A percentile compares a stretch with the other conserved stretches of the same genome.
phyloP scores from a whole-genome alignment of 108 stramenopile genomes.

The Phaeodactylum tricornutum region DNA sequence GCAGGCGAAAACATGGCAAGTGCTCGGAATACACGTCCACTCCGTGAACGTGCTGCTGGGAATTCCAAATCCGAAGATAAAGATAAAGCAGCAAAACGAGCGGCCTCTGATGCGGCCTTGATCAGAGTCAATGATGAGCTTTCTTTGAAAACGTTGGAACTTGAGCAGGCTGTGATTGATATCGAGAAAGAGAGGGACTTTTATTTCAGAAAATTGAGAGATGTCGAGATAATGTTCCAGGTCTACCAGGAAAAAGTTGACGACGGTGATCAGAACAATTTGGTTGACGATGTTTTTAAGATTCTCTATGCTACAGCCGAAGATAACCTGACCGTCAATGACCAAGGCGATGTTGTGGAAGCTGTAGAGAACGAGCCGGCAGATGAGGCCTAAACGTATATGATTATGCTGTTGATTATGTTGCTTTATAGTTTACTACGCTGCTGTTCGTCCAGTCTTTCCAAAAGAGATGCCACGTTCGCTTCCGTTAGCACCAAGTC shows the following conservation, averaged over 20 bases:
- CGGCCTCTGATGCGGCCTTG: background rate
- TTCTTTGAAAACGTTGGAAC: slow-evolving; percentile 34
- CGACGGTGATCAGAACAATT: slow-evolving; percentile 20
- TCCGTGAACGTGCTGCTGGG: background rate
- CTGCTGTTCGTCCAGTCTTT: background rate
- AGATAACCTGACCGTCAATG: slow-evolving; percentile 37
- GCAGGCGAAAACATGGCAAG: background rate
- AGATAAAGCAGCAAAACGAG: too few relatives aligned
- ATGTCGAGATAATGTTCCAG: slow-evolving; percentile 89
- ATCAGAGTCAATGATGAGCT: slow-evolving; percentile 12
- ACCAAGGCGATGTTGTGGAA: slow-evolving; percentile 29
- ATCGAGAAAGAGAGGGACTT: slow-evolving; percentile 88
- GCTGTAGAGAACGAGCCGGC: background rate
- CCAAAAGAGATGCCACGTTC: slow-evolving; percentile 2
- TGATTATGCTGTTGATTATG: slow-evolving; percentile 3
- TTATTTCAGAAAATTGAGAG: slow-evolving; percentile 95
- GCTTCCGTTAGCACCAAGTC: too few relatives aligned
- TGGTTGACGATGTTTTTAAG: slow-evolving; percentile 71
- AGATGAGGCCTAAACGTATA: slow-evolving; percentile 1
- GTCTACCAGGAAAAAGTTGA: slow-evolving; percentile 64
- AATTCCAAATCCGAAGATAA: background rate
- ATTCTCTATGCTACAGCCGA: slow-evolving; percentile 59
- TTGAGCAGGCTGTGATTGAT: slow-evolving; percentile 45
- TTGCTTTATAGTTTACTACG: background rate
- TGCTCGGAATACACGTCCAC: background rate